Base-by-base conservation (phyloP, 441 rosid genomes). In the Arabidopsis hybrid region DNA sequence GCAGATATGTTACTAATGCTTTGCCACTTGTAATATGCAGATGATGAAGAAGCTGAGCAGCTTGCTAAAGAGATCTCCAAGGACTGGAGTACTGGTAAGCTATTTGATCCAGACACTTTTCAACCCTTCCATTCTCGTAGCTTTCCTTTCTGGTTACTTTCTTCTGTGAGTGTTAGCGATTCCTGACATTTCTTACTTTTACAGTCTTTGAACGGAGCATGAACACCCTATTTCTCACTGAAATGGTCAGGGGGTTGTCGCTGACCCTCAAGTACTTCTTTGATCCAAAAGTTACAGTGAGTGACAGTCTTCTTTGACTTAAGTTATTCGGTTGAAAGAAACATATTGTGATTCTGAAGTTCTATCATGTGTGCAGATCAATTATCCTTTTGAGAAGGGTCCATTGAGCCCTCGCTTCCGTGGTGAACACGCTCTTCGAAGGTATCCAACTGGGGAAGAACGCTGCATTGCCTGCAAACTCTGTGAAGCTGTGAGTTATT, bases 391-490 rank as follows among this genome's bases (percentile, higher is more conserved):
- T 81, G 99, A 93, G 86, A 95, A 95, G 83, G 99, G 98, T 68
- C 99, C 97, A 55, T 71, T 91, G 82, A 93, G 98, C 82, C 97
- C 98, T 47, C 90, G 97, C 42, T 93, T 93, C 79, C 95, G 94
- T 56, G 98, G 98, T 68, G 99, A 93, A 74, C 99, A 91, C 65
- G 97, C 97, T 31, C 96, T 93, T 49, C 87, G 97, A 14, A 87
- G 98, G 65, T 93, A 95, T 79, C 95, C 93, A 62, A 91, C 96
- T 60, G 97, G 95, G 47, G 98, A 95, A 81, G 98, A 95, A 69
- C 94, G 97, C 67, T 95, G 99, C 91, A 95, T 93, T 86, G 98
- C 98, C 60, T 95, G 98, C 78, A 95, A 95, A 86, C 98, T 95
- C 49, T 95, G 97, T 74, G 99, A 93, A 87, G 98, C 99, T 78